Conservation (phyloP, 2,329 filamentous ascomycete species). For the Colletotrichum trifolii region DNA sequence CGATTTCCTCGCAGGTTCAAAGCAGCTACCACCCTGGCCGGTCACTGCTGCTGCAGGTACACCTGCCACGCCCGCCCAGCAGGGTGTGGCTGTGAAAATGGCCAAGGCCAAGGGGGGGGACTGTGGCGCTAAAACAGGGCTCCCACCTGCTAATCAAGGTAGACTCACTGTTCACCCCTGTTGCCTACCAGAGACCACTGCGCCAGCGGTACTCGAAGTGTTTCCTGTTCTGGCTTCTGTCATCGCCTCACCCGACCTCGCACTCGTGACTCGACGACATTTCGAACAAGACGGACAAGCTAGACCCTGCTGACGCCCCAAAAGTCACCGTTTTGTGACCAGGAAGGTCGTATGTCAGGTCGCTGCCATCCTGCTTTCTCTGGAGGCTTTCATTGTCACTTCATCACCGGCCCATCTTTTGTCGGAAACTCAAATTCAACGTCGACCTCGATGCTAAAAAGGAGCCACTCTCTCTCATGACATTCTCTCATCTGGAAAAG, state of each 20-base stretch:
- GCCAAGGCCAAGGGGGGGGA: background rate
- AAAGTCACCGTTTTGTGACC: slow-evolving; percentile 11
- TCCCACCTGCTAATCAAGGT: background rate
- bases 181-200: slow-evolving; percentile 31
- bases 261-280: slow-evolving; percentile 28
- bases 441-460: background rate
- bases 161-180: slow-evolving; percentile 21
- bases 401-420: background rate
- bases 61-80: too few relatives aligned
- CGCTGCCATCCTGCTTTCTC: background rate
- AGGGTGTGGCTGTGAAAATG: slow-evolving; percentile 19
- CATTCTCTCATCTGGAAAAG: background rate
- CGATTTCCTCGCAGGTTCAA: background rate
- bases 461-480: slow-evolving; percentile 3
- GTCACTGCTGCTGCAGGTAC: too few relatives aligned
- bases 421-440: slow-evolving; percentile 26
- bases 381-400: background rate
- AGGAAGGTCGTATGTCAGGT: slow-evolving; percentile 18
- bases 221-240: slow-evolving; percentile 28
- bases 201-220: slow-evolving; percentile 21
- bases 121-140: slow-evolving; percentile 27
- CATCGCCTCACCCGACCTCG: slow-evolving; percentile 33
- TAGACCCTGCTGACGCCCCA: slow-evolving; percentile 11
- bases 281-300: slow-evolving; percentile 18
- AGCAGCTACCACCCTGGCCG: too few relatives aligned